Evolutionary conservation across 108 stramenopile species (phyloP), one percentile per base, ranked within the genome.

Genomic region (Stephanodiscus minutulus): DNA sequence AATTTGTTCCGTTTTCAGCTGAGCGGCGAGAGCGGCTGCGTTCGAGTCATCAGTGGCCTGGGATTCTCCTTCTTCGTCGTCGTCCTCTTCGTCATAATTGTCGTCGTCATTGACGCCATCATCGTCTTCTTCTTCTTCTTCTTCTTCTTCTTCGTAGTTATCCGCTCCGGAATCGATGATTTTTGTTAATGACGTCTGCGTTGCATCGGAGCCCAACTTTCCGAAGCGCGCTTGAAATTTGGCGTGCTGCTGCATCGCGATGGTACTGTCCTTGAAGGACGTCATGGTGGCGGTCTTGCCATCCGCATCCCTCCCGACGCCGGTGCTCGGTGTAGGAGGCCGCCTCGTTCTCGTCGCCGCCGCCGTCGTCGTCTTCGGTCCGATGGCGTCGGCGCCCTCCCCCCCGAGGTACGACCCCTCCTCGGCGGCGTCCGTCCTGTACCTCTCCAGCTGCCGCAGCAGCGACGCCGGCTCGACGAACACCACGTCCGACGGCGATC

Each of bases 391-490:
- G 35, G 21, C 66, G 72, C 75, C 57, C 72, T 39, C 35, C 76
- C 73, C 62, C 75, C 86, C 65, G 85, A 77, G 83, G 21, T 61
- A n/a, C 50, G 29, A 59, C 29, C 70, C 74, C 29, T 73, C 71
- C 37, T 81, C 82, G 35, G 64, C 50, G 15, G 53, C 18, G 20
- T 70, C 73, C 3, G 44, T 57, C 24, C 61, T 72, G 53, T 77
- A 74, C 46, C 29, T 35, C 53, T 83, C 77, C 49, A 83, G 41
- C 37, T 83, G 77, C 49, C 66, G 57, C 44, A 83, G 39, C 24
- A 83, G 79, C 29, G 76, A 74, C 7, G 76, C 61, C 12, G 82
- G 82, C 43, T 79, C 72, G 22, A 83, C 72, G 64, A 83, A 79
- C 17, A 72, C 54, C 13, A 83, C 66, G 53, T 79, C 77, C 15